phyloP scores from a whole-genome alignment of 768 basidiomycete species.

The Gelatoporia subvermispora region DNA sequence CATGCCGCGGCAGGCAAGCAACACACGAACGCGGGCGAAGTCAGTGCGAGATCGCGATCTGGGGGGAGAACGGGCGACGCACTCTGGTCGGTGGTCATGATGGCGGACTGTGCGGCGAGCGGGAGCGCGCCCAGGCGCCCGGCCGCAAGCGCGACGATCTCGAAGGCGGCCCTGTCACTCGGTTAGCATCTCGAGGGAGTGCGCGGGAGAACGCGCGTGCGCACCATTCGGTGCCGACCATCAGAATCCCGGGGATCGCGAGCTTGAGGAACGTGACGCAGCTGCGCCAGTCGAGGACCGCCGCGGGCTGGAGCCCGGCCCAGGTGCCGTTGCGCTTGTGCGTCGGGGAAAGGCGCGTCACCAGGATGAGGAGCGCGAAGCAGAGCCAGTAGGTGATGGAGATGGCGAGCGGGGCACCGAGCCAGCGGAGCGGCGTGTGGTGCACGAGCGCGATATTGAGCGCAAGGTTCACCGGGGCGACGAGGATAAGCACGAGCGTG shows the following conservation, averaged over 20 bases:
- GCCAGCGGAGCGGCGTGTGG: constrained; percentile 53
- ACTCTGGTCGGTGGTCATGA: constrained; percentile 81
- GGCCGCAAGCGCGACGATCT: constrained; percentile 76
- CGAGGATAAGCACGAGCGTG: constrained; percentile 54
- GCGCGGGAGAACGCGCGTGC: constrained; percentile 8
- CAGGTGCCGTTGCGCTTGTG: constrained; percentile 59
- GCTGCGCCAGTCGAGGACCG: constrained; percentile 42
- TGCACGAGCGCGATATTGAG: constrained; percentile 62
- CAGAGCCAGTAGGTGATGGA: constrained; percentile 68
- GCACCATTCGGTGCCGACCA: constrained; percentile 80
- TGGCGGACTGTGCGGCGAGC: constrained; percentile 71
- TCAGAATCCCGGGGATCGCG: constrained; percentile 72
- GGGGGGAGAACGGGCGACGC: constrained; percentile 4
- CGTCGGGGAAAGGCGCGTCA: constrained; percentile 44
- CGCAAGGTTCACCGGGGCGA: constrained; percentile 62
- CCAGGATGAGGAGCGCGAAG: constrained; percentile 49
- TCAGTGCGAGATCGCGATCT: neutral
- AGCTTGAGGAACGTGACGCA: constrained; percentile 58
- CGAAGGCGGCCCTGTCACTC: constrained; percentile 64
- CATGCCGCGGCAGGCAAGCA: too few species aligned
- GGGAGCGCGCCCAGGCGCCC: constrained; percentile 63
- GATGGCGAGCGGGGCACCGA: constrained; percentile 64
- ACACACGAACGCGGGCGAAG: too few species aligned
- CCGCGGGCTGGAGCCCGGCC: constrained; percentile 48
- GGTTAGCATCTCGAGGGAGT: neutral